Evolutionary conservation across 2,329 filamentous ascomycete species (phyloP).

Genomic region (Lachnellula subtilissima): DNA sequence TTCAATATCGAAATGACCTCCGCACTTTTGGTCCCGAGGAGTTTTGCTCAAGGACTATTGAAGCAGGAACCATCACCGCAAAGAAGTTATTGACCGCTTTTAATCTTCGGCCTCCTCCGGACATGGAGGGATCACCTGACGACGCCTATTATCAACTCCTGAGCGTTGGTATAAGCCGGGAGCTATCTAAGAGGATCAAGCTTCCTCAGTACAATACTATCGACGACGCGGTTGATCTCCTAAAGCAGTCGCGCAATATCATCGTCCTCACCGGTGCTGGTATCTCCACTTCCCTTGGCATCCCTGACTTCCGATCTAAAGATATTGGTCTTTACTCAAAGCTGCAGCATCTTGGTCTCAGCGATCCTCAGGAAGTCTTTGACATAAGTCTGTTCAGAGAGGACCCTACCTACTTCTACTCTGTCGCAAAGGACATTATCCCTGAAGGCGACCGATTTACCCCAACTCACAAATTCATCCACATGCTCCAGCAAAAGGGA

Average conservation of each 20-base stretch:
- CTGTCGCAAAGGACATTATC: conserved; percentile 83
- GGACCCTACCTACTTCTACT: conserved; percentile 87
- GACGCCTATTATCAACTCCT: conserved; percentile 71
- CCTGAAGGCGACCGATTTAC: conserved; percentile 76
- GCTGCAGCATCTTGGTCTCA: conserved; percentile 67
- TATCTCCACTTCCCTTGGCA: conserved; percentile 93
- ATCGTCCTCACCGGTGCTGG: conserved; percentile 92
- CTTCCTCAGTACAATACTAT: conserved; percentile 76
- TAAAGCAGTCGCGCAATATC: conserved; percentile 74
- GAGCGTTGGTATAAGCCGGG: conserved; percentile 70
- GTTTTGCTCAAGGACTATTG: conserved; percentile 70
- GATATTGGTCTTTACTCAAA: conserved; percentile 88
- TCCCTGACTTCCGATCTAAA: conserved; percentile 94
- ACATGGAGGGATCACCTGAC: conserved; percentile 69
- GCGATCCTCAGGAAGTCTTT: conserved; percentile 91
- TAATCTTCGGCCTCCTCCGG: conserved; percentile 66
- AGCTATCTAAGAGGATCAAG: conserved; percentile 77
- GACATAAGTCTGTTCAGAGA: conserved; percentile 82
- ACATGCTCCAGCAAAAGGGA: conserved; percentile 76
- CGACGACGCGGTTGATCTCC: conserved; percentile 76
- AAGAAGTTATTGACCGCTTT: conserved; percentile 86
- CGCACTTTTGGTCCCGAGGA: conserved; percentile 71
- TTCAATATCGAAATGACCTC: conserved; percentile 63
- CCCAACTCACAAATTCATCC: conserved; percentile 91
- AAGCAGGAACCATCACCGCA: conserved; percentile 64